phyloP scores from a whole-genome alignment of 352 stramenopile genomes.

The Phytophthora cajani region DNA sequence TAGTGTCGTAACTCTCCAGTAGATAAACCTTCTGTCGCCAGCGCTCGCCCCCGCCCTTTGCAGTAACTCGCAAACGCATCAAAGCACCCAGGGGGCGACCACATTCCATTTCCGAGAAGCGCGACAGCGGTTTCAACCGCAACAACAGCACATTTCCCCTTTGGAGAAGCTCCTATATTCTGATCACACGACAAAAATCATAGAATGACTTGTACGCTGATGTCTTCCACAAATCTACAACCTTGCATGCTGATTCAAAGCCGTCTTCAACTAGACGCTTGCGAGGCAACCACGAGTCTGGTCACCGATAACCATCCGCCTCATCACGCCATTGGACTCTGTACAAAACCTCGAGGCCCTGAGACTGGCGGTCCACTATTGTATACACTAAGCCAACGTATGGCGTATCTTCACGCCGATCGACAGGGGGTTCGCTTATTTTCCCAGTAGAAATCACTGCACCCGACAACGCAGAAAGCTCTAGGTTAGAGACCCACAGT shows the following conservation, averaged over 20 bases:
- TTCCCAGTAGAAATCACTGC: no score
- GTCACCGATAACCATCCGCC: background rate
- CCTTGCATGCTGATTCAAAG: background rate
- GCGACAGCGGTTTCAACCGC: no score
- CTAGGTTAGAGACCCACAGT: no score
- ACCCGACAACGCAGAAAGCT: no score
- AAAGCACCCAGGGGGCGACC: no score
- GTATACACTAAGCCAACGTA: background rate
- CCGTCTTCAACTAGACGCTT: background rate
- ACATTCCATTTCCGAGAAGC: no score
- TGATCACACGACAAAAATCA: background rate
- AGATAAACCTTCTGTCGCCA: background rate
- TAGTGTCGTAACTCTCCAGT: background rate
- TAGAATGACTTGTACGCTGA: background rate
- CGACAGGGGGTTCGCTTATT: no score
- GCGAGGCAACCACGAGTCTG: background rate
- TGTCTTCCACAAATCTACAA: background rate
- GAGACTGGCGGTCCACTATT: background rate
- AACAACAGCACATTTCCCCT: no score
- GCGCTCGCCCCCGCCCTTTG: no score
- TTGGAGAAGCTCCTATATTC: no score
- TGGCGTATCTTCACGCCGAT: background rate
- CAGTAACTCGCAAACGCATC: no score
- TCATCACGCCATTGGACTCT: background rate
- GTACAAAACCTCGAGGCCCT: background rate